Evolutionary conservation across 2,329 filamentous ascomycete species (phyloP).

Genomic region (Aureobasidium pullulans): DNA sequence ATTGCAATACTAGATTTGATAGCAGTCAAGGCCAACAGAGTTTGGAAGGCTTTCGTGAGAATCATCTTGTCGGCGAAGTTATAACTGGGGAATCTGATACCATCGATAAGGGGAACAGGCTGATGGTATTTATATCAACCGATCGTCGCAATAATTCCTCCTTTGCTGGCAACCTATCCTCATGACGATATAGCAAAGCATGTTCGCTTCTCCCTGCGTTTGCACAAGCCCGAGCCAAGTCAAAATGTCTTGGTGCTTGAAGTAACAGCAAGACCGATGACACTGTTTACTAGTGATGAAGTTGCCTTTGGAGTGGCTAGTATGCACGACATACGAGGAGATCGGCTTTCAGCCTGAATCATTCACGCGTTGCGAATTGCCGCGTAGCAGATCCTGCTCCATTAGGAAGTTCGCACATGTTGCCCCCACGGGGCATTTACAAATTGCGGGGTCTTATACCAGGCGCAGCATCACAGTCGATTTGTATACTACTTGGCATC

Average conservation of each 20-base stretch:
- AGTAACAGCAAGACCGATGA: neutral
- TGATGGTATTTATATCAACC: constrained; percentile 8
- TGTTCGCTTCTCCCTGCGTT: neutral
- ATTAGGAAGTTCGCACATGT: neutral
- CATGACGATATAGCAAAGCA: neutral
- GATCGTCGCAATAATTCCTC: neutral
- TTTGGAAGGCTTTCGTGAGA: neutral
- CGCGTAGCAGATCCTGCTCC: neutral
- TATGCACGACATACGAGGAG: neutral
- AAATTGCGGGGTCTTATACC: neutral
- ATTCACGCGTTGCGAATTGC: neutral
- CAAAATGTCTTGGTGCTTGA: neutral
- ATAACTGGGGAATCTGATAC: neutral
- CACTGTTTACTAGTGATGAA: neutral
- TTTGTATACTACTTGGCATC: neutral
- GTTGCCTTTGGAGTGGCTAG: neutral
- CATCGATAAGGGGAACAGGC: neutral
- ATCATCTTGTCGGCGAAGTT: neutral
- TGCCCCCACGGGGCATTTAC: neutral
- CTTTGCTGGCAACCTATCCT: neutral
- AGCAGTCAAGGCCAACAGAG: neutral
- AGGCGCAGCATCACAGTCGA: neutral
- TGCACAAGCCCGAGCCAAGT: constrained; percentile 3
- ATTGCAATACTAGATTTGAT: neutral
- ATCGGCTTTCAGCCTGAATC: constrained; percentile 5